Evolutionary conservation across 257 asterid genomes (phyloP), one percentile per base, ranked within the genome.

Genomic region (Solanum bukasovii): DNA sequence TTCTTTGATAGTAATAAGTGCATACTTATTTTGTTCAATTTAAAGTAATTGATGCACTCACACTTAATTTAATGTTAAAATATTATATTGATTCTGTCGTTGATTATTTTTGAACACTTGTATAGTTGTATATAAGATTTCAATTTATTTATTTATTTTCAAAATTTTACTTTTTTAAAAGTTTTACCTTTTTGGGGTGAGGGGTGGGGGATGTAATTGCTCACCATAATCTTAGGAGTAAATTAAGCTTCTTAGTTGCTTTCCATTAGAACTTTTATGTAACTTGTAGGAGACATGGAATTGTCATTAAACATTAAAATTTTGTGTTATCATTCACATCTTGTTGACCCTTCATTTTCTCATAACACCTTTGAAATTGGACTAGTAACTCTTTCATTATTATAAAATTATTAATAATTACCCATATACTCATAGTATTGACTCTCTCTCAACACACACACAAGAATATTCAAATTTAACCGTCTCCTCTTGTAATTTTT

Each of bases 291-390:
- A 44, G 67, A 25, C 16, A 42, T 44, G 37, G 37, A 25, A 13
- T 79, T 44, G 85, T 79, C 37, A 56, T 79, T 44, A 27, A 56
- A 81, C 35, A 9, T 46, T 9, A 29, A 5, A 27, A 46, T 46
- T 81, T 29, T 31, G 0, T 29, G 33, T 29, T 49, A 81, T 46
- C 42, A 81, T 46, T 81, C 42, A 46, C 85, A 46, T 37, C 11
- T 87, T 33, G 89, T 85, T 87, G 86, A n/a, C n/a, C 87, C 38
- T 59, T 74, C 86, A 21, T 31, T 87, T 74, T 87, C 91, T 16
- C 33, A 23, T 59, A 25, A 73, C 86, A 23, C 56, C 49, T 23
- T 27, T 81, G 42, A 46, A 46, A 81, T 18, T 46, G 10, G 85
- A 81, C 20, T 16, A 16, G 25, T 16, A 79, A 81, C 61, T 44